Conservation (phyloP, 176 grass and related monocot species). For the Musa troglodytarum region DNA sequence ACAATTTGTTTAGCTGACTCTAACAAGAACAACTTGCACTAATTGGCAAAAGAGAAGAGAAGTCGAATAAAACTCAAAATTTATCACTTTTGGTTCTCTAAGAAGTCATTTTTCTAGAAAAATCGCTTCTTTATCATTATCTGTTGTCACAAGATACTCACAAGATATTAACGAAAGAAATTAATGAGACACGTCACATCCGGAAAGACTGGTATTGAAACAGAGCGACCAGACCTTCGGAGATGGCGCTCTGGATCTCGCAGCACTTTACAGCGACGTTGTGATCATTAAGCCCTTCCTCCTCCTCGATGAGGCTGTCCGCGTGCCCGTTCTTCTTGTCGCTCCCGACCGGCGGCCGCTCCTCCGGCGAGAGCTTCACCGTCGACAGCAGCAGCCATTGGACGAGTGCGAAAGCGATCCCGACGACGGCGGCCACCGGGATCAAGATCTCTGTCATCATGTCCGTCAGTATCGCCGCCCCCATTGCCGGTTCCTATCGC, state of each 20-base stretch:
- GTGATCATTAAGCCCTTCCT: conserved; percentile 18
- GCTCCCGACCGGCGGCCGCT: not conserved
- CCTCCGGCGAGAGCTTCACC: conserved; percentile 5
- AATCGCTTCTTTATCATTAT: too few relatives aligned
- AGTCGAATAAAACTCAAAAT: too few relatives aligned
- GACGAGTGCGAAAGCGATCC: conserved; percentile 6
- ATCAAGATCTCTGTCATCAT: conserved; percentile 4
- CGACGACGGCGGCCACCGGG: not conserved
- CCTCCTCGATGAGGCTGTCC: conserved; percentile 11
- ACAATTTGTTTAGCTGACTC: too few relatives aligned
- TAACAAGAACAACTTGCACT: too few relatives aligned
- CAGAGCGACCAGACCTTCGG: not conserved
- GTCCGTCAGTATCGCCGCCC: not conserved
- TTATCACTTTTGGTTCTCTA: too few relatives aligned
- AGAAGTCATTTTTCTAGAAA: too few relatives aligned
- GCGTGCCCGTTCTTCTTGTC: conserved; percentile 6
- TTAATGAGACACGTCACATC: too few relatives aligned
- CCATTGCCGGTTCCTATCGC: not conserved
- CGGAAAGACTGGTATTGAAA: too few relatives aligned
- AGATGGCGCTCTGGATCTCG: conserved; percentile 18
- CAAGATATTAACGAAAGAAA: too few relatives aligned
- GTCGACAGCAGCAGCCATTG: conserved; percentile 2
- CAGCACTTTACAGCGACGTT: conserved; percentile 1
- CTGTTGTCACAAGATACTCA: too few relatives aligned
- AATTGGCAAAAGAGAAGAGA: too few relatives aligned